Evolutionary conservation across 257 asterid genomes (phyloP).

Genomic region (Solanum sejunctum): DNA sequence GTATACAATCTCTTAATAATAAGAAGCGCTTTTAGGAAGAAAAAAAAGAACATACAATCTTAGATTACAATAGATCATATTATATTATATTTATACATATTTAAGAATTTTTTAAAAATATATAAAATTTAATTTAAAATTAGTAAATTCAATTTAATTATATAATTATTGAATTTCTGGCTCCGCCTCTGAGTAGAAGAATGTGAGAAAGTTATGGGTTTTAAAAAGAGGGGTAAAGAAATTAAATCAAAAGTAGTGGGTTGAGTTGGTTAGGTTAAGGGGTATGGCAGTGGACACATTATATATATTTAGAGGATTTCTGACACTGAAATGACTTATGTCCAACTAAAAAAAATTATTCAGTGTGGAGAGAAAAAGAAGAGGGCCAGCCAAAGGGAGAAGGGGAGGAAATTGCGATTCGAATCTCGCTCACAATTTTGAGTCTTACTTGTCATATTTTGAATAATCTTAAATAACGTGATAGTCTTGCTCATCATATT

Average conservation of each 20-base stretch:
- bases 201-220: constrained; percentile 59
- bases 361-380: background rate
- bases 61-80: too few species aligned
- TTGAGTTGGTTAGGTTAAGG: constrained; percentile 9
- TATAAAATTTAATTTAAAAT: background rate
- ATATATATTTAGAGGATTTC: background rate
- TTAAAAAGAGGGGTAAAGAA: constrained; percentile 6
- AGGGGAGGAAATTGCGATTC: background rate
- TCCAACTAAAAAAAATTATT: constrained; percentile 11
- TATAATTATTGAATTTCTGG: fast-evolving
- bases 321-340: constrained; percentile 43
- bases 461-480: too few species aligned
- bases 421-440: background rate
- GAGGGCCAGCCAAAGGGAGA: background rate
- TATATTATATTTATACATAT: too few species aligned
- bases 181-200: background rate
- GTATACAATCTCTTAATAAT: background rate
- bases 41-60: background rate
- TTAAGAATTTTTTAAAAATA: too few species aligned
- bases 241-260: background rate
- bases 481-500: too few species aligned
- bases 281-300: constrained; percentile 24
- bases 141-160: background rate
- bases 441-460: background rate
- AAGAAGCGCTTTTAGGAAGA: background rate